These are phyloP conservation scores for Babesia ovis DNA, from an alignment of 169 alveolate species.

Conservation along the genomic window DNA sequence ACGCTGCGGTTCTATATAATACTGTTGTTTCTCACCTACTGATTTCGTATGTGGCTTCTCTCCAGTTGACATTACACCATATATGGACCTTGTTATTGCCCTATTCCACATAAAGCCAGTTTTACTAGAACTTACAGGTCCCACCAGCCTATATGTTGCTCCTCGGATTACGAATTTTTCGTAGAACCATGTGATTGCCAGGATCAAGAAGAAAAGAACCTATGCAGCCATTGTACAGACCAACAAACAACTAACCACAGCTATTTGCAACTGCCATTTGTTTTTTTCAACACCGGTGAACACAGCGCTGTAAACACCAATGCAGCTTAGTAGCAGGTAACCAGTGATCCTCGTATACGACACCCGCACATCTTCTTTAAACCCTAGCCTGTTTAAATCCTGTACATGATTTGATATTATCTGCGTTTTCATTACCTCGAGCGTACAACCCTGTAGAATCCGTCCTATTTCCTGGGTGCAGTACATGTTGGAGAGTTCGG, in stretches of 20 bases:
- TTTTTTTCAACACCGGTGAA: constrained; percentile 45
- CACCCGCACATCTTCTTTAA: constrained; percentile 39
- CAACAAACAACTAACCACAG: constrained; percentile 30
- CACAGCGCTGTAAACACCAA: constrained; percentile 55
- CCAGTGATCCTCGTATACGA: constrained; percentile 17
- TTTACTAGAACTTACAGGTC: constrained; percentile 3
- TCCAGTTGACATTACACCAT: constrained; percentile 50
- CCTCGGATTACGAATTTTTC: constrained; percentile 44
- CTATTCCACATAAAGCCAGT: constrained; percentile 1
- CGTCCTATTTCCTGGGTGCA: constrained; percentile 33
- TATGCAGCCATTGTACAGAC: neutral
- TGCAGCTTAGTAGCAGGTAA: constrained; percentile 27
- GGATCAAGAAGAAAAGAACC: constrained; percentile 31
- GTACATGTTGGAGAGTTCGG: constrained; percentile 13
- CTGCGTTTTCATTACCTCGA: neutral
- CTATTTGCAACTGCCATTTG: constrained; percentile 6
- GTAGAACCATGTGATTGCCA: constrained; percentile 20
- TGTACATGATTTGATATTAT: neutral
- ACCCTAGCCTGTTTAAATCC: constrained; percentile 40
- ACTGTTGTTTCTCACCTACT: constrained; percentile 8
- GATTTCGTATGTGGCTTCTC: constrained; percentile 48
- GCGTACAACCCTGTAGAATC: constrained; percentile 21
- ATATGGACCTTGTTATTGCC: constrained; percentile 20
- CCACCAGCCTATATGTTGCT: constrained; percentile 3
- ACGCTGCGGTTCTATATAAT: constrained; percentile 4